These are phyloP conservation scores for Gyromitra esculenta DNA, from an alignment of 2,329 filamentous ascomycete genomes.

Conservation along the genomic window DNA sequence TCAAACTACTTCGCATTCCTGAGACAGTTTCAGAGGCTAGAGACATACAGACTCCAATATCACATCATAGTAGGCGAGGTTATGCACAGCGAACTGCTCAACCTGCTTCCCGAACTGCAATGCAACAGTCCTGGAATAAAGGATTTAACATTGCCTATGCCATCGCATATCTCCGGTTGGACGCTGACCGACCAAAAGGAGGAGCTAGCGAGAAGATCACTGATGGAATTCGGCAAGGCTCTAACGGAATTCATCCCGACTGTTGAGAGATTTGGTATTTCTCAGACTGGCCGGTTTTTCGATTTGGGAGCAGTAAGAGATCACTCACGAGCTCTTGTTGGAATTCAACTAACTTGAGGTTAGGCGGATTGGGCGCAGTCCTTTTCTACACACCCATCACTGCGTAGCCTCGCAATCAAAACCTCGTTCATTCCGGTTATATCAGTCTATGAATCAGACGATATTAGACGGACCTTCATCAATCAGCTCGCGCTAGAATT, in stretches of 20 bases:
- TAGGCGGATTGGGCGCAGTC: conserved; percentile 47
- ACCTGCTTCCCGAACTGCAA: conserved; percentile 36
- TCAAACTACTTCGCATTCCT: conserved; percentile 41
- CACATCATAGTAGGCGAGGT: conserved; percentile 41
- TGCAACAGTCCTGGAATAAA: conserved; percentile 41
- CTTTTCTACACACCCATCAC: conserved; percentile 34
- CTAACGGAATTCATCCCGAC: conserved; percentile 33
- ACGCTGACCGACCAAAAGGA: conserved; percentile 25
- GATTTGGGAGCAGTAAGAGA: conserved; percentile 40
- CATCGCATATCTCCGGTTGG: conserved; percentile 46
- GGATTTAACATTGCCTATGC: conserved; percentile 48
- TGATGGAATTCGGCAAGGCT: conserved; percentile 38
- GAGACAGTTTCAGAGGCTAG: conserved; percentile 40
- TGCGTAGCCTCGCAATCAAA: conserved; percentile 41
- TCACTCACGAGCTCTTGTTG: not conserved
- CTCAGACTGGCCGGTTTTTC: conserved; percentile 39
- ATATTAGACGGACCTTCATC: conserved; percentile 23
- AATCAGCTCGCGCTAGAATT: conserved; percentile 36
- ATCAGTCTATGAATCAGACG: not conserved
- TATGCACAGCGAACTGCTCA: conserved; percentile 33
- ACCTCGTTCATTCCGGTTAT: conserved; percentile 29
- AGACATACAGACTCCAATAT: conserved; percentile 46
- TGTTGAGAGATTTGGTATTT: conserved; percentile 44
- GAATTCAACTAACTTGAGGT: not conserved
- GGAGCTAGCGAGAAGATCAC: conserved; percentile 31